Evolutionary conservation across 2,329 filamentous ascomycete species (phyloP).

Genomic region (Pseudocercospora fijiensis): DNA sequence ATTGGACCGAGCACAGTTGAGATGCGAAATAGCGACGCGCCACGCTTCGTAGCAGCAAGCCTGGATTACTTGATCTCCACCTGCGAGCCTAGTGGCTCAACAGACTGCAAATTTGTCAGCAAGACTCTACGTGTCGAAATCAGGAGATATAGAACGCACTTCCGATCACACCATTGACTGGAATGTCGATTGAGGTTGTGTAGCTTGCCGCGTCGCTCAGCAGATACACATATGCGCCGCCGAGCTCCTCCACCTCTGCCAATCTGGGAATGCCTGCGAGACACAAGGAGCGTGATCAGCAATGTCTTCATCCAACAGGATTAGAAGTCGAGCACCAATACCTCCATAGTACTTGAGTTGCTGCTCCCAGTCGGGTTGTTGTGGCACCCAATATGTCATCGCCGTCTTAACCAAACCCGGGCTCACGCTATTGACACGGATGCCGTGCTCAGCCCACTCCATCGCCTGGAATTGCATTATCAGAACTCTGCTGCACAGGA

Average conservation of each 20-base stretch:
- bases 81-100: not conserved
- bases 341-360: slow-evolving; percentile 23
- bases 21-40: not conserved
- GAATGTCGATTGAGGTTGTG: slow-evolving; percentile 22
- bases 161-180: slow-evolving; percentile 27
- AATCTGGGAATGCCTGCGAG: slow-evolving; percentile 8
- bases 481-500: slow-evolving; percentile 39
- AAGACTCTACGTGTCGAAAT: not conserved
- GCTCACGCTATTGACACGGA: slow-evolving; percentile 24
- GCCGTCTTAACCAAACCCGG: slow-evolving; percentile 17
- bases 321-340: not conserved
- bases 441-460: slow-evolving; percentile 43
- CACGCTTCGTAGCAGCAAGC: not conserved
- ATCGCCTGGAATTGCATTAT: slow-evolving; percentile 39
- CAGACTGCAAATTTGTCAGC: slow-evolving; percentile 7
- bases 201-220: slow-evolving; percentile 23
- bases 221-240: slow-evolving; percentile 18
- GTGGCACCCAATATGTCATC: slow-evolving; percentile 39
- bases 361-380: slow-evolving; percentile 28
- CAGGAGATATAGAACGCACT: slow-evolving; percentile 22
- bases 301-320: not conserved
- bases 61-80: not conserved
- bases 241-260: slow-evolving; percentile 37
- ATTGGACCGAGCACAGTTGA: not conserved
- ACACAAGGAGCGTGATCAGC: not conserved